Percentiles rank a stretch among this genome's conserved stretches.
Conservation (phyloP, 2,329 filamentous ascomycete genomes). For the Sclerotinia borealis region DNA sequence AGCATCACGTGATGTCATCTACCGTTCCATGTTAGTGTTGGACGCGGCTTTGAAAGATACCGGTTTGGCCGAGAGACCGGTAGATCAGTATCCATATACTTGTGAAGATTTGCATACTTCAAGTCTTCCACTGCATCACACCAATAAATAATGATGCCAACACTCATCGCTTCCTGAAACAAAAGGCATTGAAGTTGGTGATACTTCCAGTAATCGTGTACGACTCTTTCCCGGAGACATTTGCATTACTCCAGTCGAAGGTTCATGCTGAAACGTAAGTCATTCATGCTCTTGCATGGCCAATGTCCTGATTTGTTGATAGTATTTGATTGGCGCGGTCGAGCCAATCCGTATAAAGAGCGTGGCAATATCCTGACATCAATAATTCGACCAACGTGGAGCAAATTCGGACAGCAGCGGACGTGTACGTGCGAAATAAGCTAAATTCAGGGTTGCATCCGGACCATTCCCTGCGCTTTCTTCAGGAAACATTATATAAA, state of each 20-base stretch:
- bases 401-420: neutral
- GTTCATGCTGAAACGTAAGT: neutral
- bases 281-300: neutral
- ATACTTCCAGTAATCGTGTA: neutral
- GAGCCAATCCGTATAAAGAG: constrained; percentile 6
- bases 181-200: neutral
- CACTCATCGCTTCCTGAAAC: neutral
- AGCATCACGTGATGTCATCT: neutral
- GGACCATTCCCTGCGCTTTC: neutral
- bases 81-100: neutral
- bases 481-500: neutral
- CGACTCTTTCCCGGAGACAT: neutral
- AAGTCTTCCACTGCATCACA: neutral
- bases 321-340: neutral
- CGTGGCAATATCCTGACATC: constrained; percentile 1
- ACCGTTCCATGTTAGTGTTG: neutral
- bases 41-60: neutral
- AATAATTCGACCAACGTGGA: neutral
- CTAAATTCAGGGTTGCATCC: neutral
- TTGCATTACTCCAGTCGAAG: neutral
- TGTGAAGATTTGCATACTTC: neutral
- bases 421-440: constrained; percentile 3
- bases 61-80: neutral
- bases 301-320: neutral
- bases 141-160: neutral